Evolutionary conservation across 225 moss, liverwort and hornwort species (phyloP).

Genomic region (Physcomitrellopsis africana): DNA sequence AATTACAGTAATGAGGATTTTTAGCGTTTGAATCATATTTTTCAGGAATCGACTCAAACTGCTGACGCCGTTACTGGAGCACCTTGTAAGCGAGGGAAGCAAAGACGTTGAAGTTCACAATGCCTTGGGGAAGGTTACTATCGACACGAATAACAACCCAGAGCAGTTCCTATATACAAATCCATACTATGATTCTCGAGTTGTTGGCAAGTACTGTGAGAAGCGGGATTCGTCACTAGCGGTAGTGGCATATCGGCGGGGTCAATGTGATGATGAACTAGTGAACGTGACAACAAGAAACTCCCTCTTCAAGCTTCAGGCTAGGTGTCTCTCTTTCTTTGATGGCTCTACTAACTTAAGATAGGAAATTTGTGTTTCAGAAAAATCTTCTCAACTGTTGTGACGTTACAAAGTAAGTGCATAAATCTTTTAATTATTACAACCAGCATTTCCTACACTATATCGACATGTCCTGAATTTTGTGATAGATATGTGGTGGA

Average conservation of each 20-base stretch:
- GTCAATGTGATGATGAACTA: constrained; percentile 91
- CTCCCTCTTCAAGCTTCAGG: constrained; percentile 90
- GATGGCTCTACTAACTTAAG: neutral
- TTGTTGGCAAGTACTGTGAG: constrained; percentile 97
- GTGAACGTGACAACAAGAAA: constrained; percentile 90
- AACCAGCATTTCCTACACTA: neutral
- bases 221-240: constrained; percentile 85
- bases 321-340: constrained; percentile 54
- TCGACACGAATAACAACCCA: constrained; percentile 83
- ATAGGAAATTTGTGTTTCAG: neutral
- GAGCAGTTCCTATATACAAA: constrained; percentile 91
- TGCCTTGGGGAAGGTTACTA: constrained; percentile 82
- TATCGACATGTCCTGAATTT: constrained; percentile 7
- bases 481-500: constrained; percentile 80
- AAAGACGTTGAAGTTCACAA: constrained; percentile 95
- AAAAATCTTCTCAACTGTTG: neutral
- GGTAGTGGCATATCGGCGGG: constrained; percentile 91
- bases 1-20: neutral
- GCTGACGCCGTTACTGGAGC: constrained; percentile 85
- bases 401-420: neutral
- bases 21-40: neutral
- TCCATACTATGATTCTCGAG: constrained; percentile 78
- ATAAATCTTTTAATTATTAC: neutral
- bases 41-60: constrained; percentile 80
- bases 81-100: constrained; percentile 90